Evolutionary conservation across 495 filamentous ascomycete species (phyloP).

Genomic region (Aspergillus saccharolyticus): DNA sequence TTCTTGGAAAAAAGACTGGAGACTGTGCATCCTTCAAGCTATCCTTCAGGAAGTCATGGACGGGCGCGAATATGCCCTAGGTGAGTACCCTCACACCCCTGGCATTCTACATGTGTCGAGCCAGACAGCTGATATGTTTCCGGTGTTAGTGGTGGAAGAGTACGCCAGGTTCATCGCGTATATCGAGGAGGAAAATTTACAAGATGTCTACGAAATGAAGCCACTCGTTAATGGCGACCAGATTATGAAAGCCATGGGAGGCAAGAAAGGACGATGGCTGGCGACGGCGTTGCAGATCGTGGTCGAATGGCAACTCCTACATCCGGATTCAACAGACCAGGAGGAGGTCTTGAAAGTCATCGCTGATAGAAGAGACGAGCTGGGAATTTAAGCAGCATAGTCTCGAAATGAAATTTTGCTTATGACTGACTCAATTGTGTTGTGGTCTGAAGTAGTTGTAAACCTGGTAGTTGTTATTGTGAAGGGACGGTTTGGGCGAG

Average conservation of each 20-base stretch:
- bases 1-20: slow-evolving; percentile 73
- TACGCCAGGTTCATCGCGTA: slow-evolving; percentile 46
- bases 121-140: background rate
- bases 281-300: slow-evolving; percentile 63
- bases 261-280: slow-evolving; percentile 73
- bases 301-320: slow-evolving; percentile 78
- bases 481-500: background rate
- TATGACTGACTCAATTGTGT: background rate
- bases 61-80: slow-evolving; percentile 25
- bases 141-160: slow-evolving; percentile 26
- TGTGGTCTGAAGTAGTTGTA: background rate
- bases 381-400: slow-evolving; percentile 37
- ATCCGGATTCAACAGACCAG: slow-evolving; percentile 61
- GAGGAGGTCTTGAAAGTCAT: slow-evolving; percentile 63
- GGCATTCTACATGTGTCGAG: background rate
- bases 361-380: slow-evolving; percentile 45
- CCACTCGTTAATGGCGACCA: slow-evolving; percentile 61
- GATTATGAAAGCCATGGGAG: slow-evolving; percentile 55
- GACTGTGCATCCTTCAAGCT: slow-evolving; percentile 64
- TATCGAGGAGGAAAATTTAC: slow-evolving; percentile 37
- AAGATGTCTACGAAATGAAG: slow-evolving; percentile 46
- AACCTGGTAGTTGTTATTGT: background rate
- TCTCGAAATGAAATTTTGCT: background rate
- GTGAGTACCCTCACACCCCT: slow-evolving; percentile 19
- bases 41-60: slow-evolving; percentile 61